A percentile compares a stretch with the other conserved stretches of the same genome.
Evolutionary conservation across 176 grass and related monocot genomes (phyloP).

Genomic region (Chloris gayana): DNA sequence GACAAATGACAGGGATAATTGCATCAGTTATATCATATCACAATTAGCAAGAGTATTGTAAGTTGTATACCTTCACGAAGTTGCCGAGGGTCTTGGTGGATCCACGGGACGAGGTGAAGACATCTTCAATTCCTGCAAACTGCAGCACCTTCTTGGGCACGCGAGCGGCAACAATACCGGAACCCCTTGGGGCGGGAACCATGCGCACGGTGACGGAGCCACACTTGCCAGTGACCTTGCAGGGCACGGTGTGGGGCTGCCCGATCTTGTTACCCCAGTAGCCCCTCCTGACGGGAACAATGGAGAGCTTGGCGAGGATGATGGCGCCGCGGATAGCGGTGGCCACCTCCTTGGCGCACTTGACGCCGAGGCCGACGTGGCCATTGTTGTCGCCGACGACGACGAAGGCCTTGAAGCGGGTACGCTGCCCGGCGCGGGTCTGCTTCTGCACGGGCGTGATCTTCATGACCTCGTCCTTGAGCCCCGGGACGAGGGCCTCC

Average conservation of each 20-base stretch:
- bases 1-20: neutral
- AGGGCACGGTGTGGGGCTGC: constrained; percentile 72
- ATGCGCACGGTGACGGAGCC: constrained; percentile 85
- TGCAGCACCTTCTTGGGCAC: constrained; percentile 94
- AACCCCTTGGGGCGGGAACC: constrained; percentile 81
- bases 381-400: constrained; percentile 84
- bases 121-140: constrained; percentile 87
- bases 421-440: constrained; percentile 86
- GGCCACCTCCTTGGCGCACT: constrained; percentile 94
- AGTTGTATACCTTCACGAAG: constrained; percentile 74
- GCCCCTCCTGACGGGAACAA: constrained; percentile 73
- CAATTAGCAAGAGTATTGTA: neutral
- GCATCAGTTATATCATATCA: neutral
- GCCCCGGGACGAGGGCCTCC: constrained; percentile 50
- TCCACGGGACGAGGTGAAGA: constrained; percentile 83
- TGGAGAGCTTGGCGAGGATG: constrained; percentile 83
- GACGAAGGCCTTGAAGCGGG: constrained; percentile 90
- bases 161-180: constrained; percentile 76
- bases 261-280: constrained; percentile 99
- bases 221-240: constrained; percentile 93
- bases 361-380: constrained; percentile 84
- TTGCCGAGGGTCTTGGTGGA: constrained; percentile 96
- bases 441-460: constrained; percentile 92
- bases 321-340: constrained; percentile 90
- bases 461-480: constrained; percentile 99